A percentile compares a stretch with the other conserved stretches of the same genome.
These are phyloP conservation scores for Plicaturopsis crispa DNA, from an alignment of 768 basidiomycete genomes.

Conservation along the genomic window DNA sequence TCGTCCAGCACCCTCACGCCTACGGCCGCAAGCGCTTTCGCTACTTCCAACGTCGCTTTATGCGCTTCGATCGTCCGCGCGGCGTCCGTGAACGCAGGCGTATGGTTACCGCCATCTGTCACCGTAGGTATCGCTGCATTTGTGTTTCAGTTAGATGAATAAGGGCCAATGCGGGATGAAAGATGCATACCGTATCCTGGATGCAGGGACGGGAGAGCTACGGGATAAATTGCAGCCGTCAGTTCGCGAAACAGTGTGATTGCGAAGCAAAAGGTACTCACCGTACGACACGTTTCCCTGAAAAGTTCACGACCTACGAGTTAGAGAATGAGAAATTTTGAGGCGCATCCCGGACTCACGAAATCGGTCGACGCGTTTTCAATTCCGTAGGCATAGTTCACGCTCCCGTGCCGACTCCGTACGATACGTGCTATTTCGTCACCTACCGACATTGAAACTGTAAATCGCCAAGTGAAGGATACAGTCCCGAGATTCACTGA, in stretches of 20 bases:
- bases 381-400: constrained; percentile 65
- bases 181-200: constrained; percentile 55
- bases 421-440: constrained; percentile 58
- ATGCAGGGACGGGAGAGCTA: constrained; percentile 54
- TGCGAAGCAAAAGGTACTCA: not conserved
- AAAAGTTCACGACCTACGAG: too few species aligned
- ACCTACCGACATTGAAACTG: constrained; percentile 27
- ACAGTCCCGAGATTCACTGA: constrained; percentile 13
- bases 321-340: not conserved
- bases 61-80: constrained; percentile 58
- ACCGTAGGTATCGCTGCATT: constrained; percentile 66
- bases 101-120: constrained; percentile 71
- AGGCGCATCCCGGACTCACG: constrained; percentile 33
- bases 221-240: not conserved
- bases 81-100: constrained; percentile 54
- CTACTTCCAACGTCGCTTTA: constrained; percentile 55
- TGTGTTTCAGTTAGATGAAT: too few species aligned
- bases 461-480: not conserved
- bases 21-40: constrained; percentile 64
- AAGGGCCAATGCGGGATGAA: not conserved
- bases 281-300: constrained; percentile 76
- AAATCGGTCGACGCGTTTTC: constrained; percentile 75
- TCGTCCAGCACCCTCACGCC: constrained; percentile 69
- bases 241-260: not conserved
- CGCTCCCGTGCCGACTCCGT: constrained; percentile 49